Conservation (phyloP, 129 eudicot species). For the Kitagawia praeruptora region DNA sequence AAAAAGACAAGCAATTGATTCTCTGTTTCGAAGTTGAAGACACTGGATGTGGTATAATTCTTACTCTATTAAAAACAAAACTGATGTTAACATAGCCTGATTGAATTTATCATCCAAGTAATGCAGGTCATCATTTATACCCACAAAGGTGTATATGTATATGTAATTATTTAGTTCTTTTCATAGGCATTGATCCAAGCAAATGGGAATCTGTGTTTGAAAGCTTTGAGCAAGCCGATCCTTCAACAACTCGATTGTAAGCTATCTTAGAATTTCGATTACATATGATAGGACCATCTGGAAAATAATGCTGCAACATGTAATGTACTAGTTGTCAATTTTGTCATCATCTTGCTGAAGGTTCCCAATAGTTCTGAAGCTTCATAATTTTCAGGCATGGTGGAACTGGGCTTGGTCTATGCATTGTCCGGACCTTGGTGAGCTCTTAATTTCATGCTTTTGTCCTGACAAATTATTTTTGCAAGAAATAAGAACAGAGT, state of each 20-base stretch:
- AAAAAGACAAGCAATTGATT: conserved; percentile 53
- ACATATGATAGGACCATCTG: not conserved
- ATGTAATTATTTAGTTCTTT: conserved; percentile 2
- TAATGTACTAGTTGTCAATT: not conserved
- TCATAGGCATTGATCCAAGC: conserved; percentile 83
- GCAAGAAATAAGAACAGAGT: not conserved
- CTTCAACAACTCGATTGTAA: conserved; percentile 93
- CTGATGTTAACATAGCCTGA: not conserved
- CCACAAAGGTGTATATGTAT: not conserved
- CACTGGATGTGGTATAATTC: conserved; percentile 77
- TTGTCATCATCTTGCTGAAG: not conserved
- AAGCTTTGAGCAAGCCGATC: conserved; percentile 98
- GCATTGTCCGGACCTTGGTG: conserved; percentile 94
- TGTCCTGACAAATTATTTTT: not conserved
- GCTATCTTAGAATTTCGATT: conserved; percentile 11
- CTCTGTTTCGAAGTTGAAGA: conserved; percentile 95
- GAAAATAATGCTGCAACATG: not conserved
- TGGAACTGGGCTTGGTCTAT: conserved; percentile 96
- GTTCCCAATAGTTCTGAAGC: conserved; percentile 7
- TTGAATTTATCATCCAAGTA: not conserved
- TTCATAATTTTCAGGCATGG: conserved; percentile 73
- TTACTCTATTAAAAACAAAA: not conserved
- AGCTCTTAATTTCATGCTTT: conserved; percentile 16
- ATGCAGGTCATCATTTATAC: not conserved
- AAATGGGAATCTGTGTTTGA: conserved; percentile 98